phyloP scores from a whole-genome alignment of 2,329 filamentous ascomycete species.

The Lizonia empirigonia region DNA sequence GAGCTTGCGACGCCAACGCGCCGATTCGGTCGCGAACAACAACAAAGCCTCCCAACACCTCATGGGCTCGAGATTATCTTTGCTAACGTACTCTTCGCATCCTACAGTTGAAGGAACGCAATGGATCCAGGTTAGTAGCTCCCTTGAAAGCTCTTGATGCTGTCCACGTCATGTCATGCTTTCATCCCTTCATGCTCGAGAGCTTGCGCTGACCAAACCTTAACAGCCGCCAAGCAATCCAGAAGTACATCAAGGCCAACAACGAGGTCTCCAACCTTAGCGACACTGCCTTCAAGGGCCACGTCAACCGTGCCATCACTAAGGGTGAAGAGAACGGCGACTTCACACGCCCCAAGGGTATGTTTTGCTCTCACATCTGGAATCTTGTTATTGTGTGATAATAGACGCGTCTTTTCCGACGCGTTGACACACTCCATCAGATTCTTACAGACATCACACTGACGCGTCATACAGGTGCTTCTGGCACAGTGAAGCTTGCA shows the following conservation, averaged over 20 bases:
- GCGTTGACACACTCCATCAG: background rate
- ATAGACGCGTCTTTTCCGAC: conserved; percentile 1
- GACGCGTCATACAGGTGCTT: conserved; percentile 65
- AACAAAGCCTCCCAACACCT: conserved; percentile 24
- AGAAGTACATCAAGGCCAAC: conserved; percentile 76
- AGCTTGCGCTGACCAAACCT: conserved; percentile 43
- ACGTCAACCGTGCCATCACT: conserved; percentile 86
- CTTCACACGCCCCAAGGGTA: conserved; percentile 91
- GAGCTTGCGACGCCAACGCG: conserved; percentile 43
- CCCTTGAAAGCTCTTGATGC: conserved; percentile 29
- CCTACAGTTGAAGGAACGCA: conserved; percentile 70
- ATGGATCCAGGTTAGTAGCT: conserved; percentile 68
- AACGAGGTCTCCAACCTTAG: conserved; percentile 65
- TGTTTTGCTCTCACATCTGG: conserved; percentile 40
- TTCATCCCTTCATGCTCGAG: conserved; percentile 26
- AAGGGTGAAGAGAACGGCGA: conserved; percentile 83
- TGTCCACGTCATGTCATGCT: conserved; percentile 36
- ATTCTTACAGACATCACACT: conserved; percentile 12
- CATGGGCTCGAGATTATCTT: conserved; percentile 20
- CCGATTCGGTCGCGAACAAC: conserved; percentile 38
- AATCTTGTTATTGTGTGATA: background rate
- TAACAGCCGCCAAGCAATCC: conserved; percentile 70
- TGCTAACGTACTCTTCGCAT: conserved; percentile 57
- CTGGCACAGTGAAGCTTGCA: conserved; percentile 88
- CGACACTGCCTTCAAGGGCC: conserved; percentile 67